phyloP scores from a whole-genome alignment of 176 grass and related monocot species.

The Calamus simplicifolius region DNA sequence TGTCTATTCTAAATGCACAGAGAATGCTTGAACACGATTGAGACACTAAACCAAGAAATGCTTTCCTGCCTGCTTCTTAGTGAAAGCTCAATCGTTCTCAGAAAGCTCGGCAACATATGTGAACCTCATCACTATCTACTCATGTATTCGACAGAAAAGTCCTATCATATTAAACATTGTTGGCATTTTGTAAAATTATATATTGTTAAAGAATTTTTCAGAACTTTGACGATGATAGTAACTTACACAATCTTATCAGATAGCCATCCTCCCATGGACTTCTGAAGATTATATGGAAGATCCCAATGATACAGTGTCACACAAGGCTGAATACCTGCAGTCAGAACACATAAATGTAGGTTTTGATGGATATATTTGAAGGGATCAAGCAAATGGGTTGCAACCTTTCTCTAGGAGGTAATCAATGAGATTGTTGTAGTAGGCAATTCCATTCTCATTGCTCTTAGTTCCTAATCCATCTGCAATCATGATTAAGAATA shows the following conservation, averaged over 20 bases:
- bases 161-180: too few relatives aligned
- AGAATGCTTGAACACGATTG: too few relatives aligned
- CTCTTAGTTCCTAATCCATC: constrained; percentile 80
- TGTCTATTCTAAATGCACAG: too few relatives aligned
- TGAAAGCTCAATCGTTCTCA: too few relatives aligned
- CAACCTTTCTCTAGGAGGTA: constrained; percentile 88
- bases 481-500: constrained; percentile 30
- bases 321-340: constrained; percentile 78
- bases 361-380: constrained; percentile 24
- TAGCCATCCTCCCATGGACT: constrained; percentile 59
- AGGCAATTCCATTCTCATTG: constrained; percentile 68
- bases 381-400: constrained; percentile 22
- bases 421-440: constrained; percentile 86
- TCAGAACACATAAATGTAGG: constrained; percentile 20
- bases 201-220: neutral
- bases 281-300: constrained; percentile 82
- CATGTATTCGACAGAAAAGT: too few relatives aligned
- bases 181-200: too few relatives aligned
- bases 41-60: too few relatives aligned
- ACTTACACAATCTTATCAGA: constrained; percentile 95
- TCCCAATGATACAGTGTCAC: constrained; percentile 97
- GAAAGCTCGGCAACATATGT: too few relatives aligned
- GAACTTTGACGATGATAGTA: constrained; percentile 12
- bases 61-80: too few relatives aligned
- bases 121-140: too few relatives aligned